phyloP scores from a whole-genome alignment of 805 yeast genomes.

The Monosporozyma servazzii region DNA sequence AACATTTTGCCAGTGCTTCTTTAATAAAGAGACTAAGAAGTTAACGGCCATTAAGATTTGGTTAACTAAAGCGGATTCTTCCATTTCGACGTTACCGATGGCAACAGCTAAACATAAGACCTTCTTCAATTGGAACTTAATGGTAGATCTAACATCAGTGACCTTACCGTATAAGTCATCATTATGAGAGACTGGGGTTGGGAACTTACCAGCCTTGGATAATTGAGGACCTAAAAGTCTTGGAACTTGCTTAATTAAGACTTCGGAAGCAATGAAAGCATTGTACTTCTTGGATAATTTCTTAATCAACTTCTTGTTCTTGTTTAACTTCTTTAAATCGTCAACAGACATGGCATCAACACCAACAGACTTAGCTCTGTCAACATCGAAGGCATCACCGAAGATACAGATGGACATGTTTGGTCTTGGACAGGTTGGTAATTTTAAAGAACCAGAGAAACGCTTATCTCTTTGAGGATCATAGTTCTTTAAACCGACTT shows the following conservation, averaged over 20 bases:
- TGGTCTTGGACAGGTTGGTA: constrained; percentile 99
- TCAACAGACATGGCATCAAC: constrained; percentile 99
- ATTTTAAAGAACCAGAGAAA: constrained; percentile 98
- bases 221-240: constrained; percentile 99
- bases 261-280: constrained; percentile 99
- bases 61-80: constrained; percentile 89
- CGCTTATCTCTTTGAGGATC: constrained; percentile 99
- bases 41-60: constrained; percentile 98
- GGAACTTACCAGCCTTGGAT: constrained; percentile 99
- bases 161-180: constrained; percentile 96
- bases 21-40: constrained; percentile 97
- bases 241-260: constrained; percentile 98
- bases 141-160: constrained; percentile 96
- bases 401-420: constrained; percentile 99
- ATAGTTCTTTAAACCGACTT: constrained; percentile 99
- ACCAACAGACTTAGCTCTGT: constrained; percentile 99
- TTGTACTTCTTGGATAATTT: constrained; percentile 99
- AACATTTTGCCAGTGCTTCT: constrained; percentile 99
- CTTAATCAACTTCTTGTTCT: constrained; percentile 99
- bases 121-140: constrained; percentile 99
- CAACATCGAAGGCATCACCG: constrained; percentile 99
- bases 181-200: constrained; percentile 99
- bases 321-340: constrained; percentile 99
- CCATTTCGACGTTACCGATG: constrained; percentile 99
- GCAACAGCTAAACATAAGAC: constrained; percentile 99